Evolutionary conservation across 805 yeast species (phyloP).

Genomic region (Komagataella pseudopastoris): DNA sequence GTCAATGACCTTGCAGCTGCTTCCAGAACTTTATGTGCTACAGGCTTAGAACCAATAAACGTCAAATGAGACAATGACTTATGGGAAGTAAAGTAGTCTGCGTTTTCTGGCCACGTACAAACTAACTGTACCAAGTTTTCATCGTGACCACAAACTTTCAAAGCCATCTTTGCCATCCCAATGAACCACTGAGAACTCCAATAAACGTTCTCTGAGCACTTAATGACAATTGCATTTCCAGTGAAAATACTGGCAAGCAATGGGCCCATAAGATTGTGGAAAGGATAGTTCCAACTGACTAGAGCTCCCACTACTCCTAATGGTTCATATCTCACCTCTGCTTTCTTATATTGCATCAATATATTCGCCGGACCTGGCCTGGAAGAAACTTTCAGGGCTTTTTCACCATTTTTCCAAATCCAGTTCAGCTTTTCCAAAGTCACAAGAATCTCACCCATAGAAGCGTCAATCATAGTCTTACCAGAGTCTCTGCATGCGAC

Average conservation of each 20-base stretch:
- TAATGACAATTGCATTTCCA: constrained; percentile 84
- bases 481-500: constrained; percentile 96
- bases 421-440: constrained; percentile 88
- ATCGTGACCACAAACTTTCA: constrained; percentile 61
- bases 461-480: constrained; percentile 89
- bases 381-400: constrained; percentile 49
- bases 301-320: constrained; percentile 80
- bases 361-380: constrained; percentile 84
- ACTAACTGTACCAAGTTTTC: constrained; percentile 80
- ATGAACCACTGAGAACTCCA: constrained; percentile 86
- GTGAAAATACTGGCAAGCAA: constrained; percentile 78
- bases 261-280: constrained; percentile 91
- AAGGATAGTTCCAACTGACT: constrained; percentile 96
- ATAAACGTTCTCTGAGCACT: constrained; percentile 91
- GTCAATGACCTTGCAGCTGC: constrained; percentile 82
- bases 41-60: constrained; percentile 91
- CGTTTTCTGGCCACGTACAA: constrained; percentile 81
- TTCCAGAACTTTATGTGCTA: constrained; percentile 75
- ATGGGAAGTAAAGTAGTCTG: constrained; percentile 76
- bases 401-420: constrained; percentile 76
- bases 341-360: constrained; percentile 81
- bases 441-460: constrained; percentile 92
- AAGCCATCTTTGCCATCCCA: constrained; percentile 55
- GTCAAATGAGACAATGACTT: constrained; percentile 79
- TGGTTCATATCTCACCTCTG: constrained; percentile 90